Percentiles rank a stretch among this genome's conserved stretches.
Conservation (phyloP, 176 grass and related monocot species). For the Oryza australiensis region DNA sequence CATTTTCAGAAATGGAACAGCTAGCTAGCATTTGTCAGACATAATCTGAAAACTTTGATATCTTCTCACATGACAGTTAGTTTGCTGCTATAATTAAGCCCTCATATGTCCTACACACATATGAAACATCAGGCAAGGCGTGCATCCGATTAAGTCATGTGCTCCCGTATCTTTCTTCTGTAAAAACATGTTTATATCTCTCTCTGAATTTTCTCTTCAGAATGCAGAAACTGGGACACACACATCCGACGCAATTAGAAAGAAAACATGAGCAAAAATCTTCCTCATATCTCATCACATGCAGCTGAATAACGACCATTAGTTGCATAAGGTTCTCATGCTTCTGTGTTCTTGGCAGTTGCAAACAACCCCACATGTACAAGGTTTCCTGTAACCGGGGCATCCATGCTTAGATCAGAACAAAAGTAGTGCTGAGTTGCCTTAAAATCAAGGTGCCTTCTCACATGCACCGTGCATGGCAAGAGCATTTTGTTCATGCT, state of each 20-base stretch:
- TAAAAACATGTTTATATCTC: too few species aligned
- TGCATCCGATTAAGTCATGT: constrained; percentile 6
- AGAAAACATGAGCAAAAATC: constrained; percentile 16
- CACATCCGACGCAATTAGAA: neutral
- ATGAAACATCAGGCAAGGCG: constrained; percentile 14
- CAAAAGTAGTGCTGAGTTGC: constrained; percentile 2
- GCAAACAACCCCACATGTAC: constrained; percentile 40
- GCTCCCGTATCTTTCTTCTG: constrained; percentile 12
- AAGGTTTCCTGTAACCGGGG: constrained; percentile 11
- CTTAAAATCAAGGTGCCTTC: constrained; percentile 26
- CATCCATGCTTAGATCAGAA: constrained; percentile 25
- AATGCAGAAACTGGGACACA: neutral
- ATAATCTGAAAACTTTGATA: constrained; percentile 3
- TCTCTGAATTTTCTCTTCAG: constrained; percentile 18
- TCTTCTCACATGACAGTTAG: constrained; percentile 19
- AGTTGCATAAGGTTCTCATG: neutral
- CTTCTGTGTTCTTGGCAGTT: neutral
- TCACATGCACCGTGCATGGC: constrained; percentile 38
- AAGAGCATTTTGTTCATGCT: constrained; percentile 12
- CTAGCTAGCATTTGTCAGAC: neutral
- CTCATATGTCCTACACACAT: neutral
- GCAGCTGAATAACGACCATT: neutral
- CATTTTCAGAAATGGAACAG: constrained; percentile 9
- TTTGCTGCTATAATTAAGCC: neutral
- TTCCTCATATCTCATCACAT: constrained; percentile 36